Evolutionary conservation across 441 rosid species (phyloP), one percentile per base, ranked within the genome.

Genomic region (Aleurites moluccanus): DNA sequence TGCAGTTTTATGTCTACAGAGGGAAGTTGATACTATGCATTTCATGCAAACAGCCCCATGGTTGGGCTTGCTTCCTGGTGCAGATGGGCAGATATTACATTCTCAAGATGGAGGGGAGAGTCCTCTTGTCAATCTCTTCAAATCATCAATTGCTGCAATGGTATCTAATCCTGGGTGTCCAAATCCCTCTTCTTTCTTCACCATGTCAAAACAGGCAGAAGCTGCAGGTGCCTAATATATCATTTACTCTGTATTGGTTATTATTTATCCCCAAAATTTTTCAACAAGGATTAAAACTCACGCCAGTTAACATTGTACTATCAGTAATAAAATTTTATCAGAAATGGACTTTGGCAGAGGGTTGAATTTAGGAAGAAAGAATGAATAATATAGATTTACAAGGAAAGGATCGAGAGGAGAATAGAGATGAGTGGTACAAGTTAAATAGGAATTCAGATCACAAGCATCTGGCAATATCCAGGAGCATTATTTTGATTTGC

Each of bases 141-240:
- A 94, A 82, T 89, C 98, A 52, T 94, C 98, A 38, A 87, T 91
- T 64, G 82, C 93, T 70, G 96, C 93, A 42, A 82, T 91, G 73
- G 91, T 89, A 70, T 91, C 96, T 27, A 89, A 86, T 72, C 94
- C 98, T 18, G 84, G 88, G 69, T 94, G 96, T 76, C 87, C 91
- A 69, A 86, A 85, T 84, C 96, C 99, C 75, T 78, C 92, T 65
- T 91, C 96, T 73, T 96, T 94, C 85, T 88, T 90, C 82, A 89
- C 93, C 75, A 89, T 96, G 94, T 91, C 98, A 60, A 96, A 96
- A 85, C 98, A 94, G 77, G 99, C 99, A 85, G 98, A 96, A 84
- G 98, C 99, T 86, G 99, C 98, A 88, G 98, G 99, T 96, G 66
- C n/a, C 68, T 69, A 42, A 66, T 73, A 67, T 15, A 25, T 62